Base-by-base conservation (phyloP, 2,329 filamentous ascomycete species). In the Trichothecium sympodiale region DNA sequence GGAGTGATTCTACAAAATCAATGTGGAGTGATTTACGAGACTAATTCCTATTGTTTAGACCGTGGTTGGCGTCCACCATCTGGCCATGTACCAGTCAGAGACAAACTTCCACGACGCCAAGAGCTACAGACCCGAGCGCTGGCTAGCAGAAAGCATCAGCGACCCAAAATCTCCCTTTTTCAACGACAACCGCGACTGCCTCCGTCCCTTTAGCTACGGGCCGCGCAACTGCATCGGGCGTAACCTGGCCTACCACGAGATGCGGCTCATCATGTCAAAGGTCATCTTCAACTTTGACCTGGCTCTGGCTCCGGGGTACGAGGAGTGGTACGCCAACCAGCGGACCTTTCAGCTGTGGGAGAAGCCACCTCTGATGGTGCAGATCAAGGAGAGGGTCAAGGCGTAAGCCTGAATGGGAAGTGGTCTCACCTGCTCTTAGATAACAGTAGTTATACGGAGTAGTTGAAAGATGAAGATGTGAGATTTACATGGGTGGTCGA, bases 241-340 rank as follows among this genome's bases (percentile, higher is more conserved):
- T 33, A 59, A 59, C 15, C 32, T 37, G 5, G 64, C 64, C 2
- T 62, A 62, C 32, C 55, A 55, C 10, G 64, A 69, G 44, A 61
- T 67, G 59, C 57, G 64, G 3, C 41, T 66, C 4, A 60, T 67
- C 10, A 38, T 68, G 3, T 56, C 64, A 2, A 54, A 55, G 13
- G 37, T 69, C 7, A 41, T 68, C 1, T 67, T 50, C 36, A 54
- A 59, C 23, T 68, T 68, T 36, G 62, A 67, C 20, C 14, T 36
- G 12, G 15, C 29, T 8, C 27, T 36, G 28, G 12, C 8, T 14
- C 26, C 26, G 16, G 25, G 16, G 8, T 17, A 17, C n/a, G 30
- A 32, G 14, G 17, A 18, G 5, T 32, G 30, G 30, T 20, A 32
- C 30, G 30, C 14, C 15, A 8, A 7, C 5, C n/a, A 32, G 17